Evolutionary conservation across 1,284 basidiomycete species (phyloP).

Genomic region (Malassezia nana): DNA sequence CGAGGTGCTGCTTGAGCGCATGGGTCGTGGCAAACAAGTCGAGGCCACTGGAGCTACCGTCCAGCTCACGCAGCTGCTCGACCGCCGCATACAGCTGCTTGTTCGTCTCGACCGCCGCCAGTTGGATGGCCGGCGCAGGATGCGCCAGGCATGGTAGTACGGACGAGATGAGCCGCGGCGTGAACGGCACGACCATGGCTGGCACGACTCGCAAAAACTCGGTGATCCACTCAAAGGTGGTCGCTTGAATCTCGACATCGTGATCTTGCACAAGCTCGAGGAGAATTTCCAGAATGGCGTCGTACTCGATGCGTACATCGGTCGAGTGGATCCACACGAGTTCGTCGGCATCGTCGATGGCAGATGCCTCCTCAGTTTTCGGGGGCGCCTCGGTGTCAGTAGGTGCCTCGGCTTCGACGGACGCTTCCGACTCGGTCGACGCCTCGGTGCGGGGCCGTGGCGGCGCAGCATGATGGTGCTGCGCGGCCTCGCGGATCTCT

Average conservation of each 20-base stretch:
- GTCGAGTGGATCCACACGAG: conserved; percentile 76
- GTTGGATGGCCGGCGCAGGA: conserved; percentile 76
- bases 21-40: conserved; percentile 87
- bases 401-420: neutral
- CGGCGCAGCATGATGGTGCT: no score
- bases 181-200: conserved; percentile 86
- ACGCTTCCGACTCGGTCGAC: neutral
- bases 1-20: conserved; percentile 79
- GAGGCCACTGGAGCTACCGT: conserved; percentile 53
- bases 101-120: conserved; percentile 76
- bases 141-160: conserved; percentile 90
- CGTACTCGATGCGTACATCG: conserved; percentile 81
- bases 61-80: conserved; percentile 58
- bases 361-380: neutral
- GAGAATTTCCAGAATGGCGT: conserved; percentile 84
- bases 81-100: conserved; percentile 73
- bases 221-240: conserved; percentile 71
- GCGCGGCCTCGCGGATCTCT: conserved; percentile 55
- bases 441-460: conserved; percentile 55
- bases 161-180: conserved; percentile 78
- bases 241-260: conserved; percentile 51
- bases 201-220: conserved; percentile 80
- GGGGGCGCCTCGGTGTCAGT: neutral
- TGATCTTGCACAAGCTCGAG: conserved; percentile 67
- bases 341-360: conserved; percentile 47